phyloP scores from a whole-genome alignment of 1,284 basidiomycete species.

The Ganoderma lingzhi region DNA sequence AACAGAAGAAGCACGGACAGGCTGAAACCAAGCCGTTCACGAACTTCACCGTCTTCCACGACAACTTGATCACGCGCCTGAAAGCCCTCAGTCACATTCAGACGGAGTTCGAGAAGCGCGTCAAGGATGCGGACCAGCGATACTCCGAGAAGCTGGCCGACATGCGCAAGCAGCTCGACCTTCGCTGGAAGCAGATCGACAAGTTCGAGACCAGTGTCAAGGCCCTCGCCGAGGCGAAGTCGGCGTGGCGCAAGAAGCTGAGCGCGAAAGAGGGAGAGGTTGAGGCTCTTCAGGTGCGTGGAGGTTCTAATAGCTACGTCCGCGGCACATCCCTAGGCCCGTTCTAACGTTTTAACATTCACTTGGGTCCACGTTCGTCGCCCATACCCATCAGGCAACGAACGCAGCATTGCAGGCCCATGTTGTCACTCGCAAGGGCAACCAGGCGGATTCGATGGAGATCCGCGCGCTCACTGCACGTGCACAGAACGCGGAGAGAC shows the following conservation, averaged over 20 bases:
- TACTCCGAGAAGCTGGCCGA: constrained; percentile 79
- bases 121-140: constrained; percentile 81
- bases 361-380: neutral
- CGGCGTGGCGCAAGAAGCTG: constrained; percentile 88
- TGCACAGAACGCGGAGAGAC: constrained; percentile 83
- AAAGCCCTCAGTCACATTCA: constrained; percentile 87
- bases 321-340: neutral
- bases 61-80: constrained; percentile 90
- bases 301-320: constrained; percentile 5
- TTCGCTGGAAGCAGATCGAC: constrained; percentile 92
- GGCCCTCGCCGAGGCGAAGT: constrained; percentile 83
- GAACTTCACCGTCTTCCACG: constrained; percentile 94
- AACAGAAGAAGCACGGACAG: constrained; percentile 72
- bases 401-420: constrained; percentile 83
- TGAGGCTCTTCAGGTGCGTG: constrained; percentile 78
- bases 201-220: constrained; percentile 92
- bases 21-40: constrained; percentile 91
- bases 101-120: constrained; percentile 85
- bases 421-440: constrained; percentile 73
- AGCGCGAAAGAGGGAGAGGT: constrained; percentile 88
- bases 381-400: constrained; percentile 57
- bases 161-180: constrained; percentile 89
- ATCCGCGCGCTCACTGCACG: constrained; percentile 75
- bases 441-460: constrained; percentile 75
- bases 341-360: neutral